These are phyloP conservation scores for Pythium monospermum DNA, from an alignment of 352 stramenopile species.

Conservation along the genomic window DNA sequence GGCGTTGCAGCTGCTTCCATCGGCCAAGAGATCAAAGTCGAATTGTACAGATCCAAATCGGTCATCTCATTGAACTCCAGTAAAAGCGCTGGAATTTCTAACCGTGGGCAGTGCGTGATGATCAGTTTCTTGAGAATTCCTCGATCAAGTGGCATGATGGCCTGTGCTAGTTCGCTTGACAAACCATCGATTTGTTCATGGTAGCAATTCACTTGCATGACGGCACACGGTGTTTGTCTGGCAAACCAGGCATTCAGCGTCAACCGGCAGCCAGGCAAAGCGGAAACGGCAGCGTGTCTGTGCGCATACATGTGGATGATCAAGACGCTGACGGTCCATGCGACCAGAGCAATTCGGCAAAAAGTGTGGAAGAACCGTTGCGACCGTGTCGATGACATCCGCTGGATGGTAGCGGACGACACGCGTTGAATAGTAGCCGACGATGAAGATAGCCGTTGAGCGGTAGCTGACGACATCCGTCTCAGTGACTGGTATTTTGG, in stretches of 20 bases:
- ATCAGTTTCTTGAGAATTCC: conserved; percentile 12
- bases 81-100: conserved; percentile 12
- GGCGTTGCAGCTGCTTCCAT: conserved; percentile 7
- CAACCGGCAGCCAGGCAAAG: conserved; percentile 4
- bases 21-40: conserved; percentile 12
- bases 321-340: too few species aligned
- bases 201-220: conserved; percentile 22
- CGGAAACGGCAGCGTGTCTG: neutral
- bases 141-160: conserved; percentile 3
- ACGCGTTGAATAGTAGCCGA: too few species aligned
- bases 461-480: too few species aligned
- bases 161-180: neutral
- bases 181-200: neutral
- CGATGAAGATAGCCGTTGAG: too few species aligned
- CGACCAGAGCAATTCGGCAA: too few species aligned
- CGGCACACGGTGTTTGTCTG: conserved; percentile 5
- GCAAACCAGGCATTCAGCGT: conserved; percentile 7
- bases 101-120: conserved; percentile 14
- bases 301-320: neutral
- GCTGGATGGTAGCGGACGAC: too few species aligned
- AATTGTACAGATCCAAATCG: conserved; percentile 18
- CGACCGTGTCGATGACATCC: too few species aligned
- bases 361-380: too few species aligned
- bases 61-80: conserved; percentile 5
- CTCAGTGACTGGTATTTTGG: too few species aligned